These are phyloP conservation scores for Suhomyces ambrosiae DNA, from an alignment of 1,139 yeast species.

Conservation along the genomic window DNA sequence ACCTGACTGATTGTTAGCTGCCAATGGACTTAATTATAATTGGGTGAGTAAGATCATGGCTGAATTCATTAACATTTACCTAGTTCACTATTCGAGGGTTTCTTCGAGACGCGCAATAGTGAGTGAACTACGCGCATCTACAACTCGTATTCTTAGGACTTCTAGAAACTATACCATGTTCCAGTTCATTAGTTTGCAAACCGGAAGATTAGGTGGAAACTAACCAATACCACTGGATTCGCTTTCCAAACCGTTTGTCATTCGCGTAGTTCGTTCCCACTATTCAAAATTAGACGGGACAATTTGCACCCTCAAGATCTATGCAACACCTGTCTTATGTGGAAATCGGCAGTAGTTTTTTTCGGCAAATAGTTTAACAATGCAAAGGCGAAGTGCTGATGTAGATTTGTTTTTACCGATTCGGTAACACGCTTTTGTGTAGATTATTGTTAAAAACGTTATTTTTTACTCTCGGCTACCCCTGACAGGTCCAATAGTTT, in stretches of 20 bases:
- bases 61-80: too few species aligned
- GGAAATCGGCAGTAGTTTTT: constrained; percentile 1
- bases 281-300: not conserved
- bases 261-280: too few species aligned
- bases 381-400: constrained; percentile 10
- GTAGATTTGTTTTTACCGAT: constrained; percentile 5
- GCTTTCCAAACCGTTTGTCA: too few species aligned
- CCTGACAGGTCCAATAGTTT: constrained; percentile 12
- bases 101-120: too few species aligned
- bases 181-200: too few species aligned
- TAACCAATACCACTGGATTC: too few species aligned
- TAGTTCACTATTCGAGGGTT: too few species aligned
- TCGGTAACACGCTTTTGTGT: constrained; percentile 3
- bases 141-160: too few species aligned
- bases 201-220: too few species aligned
- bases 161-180: too few species aligned
- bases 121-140: too few species aligned
- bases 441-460: constrained; percentile 3
- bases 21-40: not conserved
- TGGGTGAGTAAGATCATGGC: too few species aligned
- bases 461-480: constrained; percentile 10
- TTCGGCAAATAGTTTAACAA: constrained; percentile 8
- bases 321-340: constrained; percentile 4
- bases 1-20: not conserved
- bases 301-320: not conserved